These are phyloP conservation scores for Camellia oleifera DNA, from an alignment of 179 eudicot species.

Conservation along the genomic window DNA sequence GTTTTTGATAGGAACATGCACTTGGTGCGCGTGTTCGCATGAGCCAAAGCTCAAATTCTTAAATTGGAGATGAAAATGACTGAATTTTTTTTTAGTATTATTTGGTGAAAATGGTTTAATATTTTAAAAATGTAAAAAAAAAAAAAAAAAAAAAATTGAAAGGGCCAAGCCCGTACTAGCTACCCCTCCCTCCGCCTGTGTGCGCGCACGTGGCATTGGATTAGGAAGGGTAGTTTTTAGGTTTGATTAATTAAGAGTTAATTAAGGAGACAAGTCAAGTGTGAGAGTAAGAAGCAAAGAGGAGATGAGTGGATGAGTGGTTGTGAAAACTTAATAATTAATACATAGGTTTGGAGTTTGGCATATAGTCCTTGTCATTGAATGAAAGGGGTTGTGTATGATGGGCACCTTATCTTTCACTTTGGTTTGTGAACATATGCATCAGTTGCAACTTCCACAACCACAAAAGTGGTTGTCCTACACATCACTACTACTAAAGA, in stretches of 20 bases:
- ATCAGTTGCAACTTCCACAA: slow-evolving; percentile 2
- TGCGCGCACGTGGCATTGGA: neutral
- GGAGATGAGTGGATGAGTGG: neutral
- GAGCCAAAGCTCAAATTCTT: too few relatives aligned
- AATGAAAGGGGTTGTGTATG: neutral
- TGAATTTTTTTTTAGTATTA: too few relatives aligned
- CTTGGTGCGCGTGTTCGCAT: too few relatives aligned
- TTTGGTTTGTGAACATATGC: neutral
- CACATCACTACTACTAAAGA: slow-evolving; percentile 9
- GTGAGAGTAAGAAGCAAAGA: neutral
- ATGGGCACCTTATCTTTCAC: slow-evolving; percentile 12
- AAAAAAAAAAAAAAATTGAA: too few relatives aligned
- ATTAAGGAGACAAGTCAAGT: neutral
- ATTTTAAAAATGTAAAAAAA: too few relatives aligned
- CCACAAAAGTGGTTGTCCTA: slow-evolving; percentile 11
- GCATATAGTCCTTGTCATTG: slow-evolving; percentile 12
- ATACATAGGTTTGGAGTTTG: neutral
- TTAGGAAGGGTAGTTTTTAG: neutral
- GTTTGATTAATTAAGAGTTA: neutral
- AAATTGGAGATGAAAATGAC: too few relatives aligned
- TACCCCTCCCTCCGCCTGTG: too few relatives aligned
- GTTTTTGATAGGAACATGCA: too few relatives aligned
- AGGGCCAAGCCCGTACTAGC: too few relatives aligned
- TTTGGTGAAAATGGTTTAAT: too few relatives aligned
- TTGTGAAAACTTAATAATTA: neutral